Evolutionary conservation across 2,329 filamentous ascomycete genomes (phyloP), one percentile per base, ranked within the genome.

Genomic region (Elsinoe perseae): DNA sequence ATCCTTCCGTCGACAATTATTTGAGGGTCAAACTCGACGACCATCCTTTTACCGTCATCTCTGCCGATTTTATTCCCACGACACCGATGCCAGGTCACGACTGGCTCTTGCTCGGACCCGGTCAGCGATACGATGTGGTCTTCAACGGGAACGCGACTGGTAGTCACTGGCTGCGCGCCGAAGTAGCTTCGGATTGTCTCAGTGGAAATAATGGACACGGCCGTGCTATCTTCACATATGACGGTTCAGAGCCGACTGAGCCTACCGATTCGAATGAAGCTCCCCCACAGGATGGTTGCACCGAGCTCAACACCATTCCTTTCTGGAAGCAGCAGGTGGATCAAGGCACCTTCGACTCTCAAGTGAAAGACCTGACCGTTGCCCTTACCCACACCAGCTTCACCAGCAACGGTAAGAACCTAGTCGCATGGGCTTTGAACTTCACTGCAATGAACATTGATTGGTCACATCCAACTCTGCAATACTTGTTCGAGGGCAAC

Each of bases 101-200:
- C 18, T 71, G 67, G 59, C 27, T 75, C 1, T 62, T 73, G 21
- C 60, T 76, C 5, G 71, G 64, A 7, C 73, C 75, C 30, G 73
- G 69, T 8, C 74, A 77, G 59, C 69, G 74, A 3, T 75, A 76
- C 67, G 74, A 77, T 50, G 73, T 76, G 5, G 64, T 77, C 56
- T 70, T 77, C 63, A 70, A 64, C 18, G 72, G 73, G 40, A 74
- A 75, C 59, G 67, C 72, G 2, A 63, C 65, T 1, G 71, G 66
- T 32, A 73, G 66, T 59, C 76, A 75, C 62, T 77, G 74, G 74
- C 72, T 76, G 62, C 68, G 73, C 3, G 72, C 73, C 1, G 65
- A 69, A 4, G 61, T 66, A 7, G 73, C 70, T n/a, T 57, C 54
- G 2, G 67, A 62, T n/a, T 74, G 72, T 53, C 62, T 65, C 10